Evolutionary conservation across 2,329 filamentous ascomycete species (phyloP), one percentile per base, ranked within the genome.

Genomic region (Tolypocladium amazonense): DNA sequence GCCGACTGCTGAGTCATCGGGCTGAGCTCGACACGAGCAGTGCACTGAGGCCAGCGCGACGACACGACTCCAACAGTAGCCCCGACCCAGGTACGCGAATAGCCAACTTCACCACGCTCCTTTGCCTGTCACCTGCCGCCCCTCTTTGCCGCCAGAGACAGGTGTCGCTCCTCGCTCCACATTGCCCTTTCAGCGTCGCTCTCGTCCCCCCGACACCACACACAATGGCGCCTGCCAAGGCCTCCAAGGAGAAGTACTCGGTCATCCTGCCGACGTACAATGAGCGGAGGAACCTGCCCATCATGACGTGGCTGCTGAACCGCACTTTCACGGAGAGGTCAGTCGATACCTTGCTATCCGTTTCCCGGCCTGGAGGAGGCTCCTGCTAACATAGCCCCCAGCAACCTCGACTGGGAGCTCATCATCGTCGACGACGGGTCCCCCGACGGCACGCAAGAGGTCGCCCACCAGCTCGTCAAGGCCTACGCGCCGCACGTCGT

Each of bases 221-320:
- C 65, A 66, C 66, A 67, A 84, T 84, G 81, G 79, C 80, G 60
- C 72, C 76, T 58, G 67, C 68, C 58, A 79, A 77, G 67, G 62
- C 67, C 43, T 62, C 69, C 57, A 74, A 75, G 68, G 70, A 94
- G 82, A 96, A 93, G 78, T 99, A 97, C 83, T 96, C 93, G 66
- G 88, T 99, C 72, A 93, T 99, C 72, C 86, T 99, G 65, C 94
- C 94, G 60, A 99, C 94, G 63, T 99, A 96, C 85, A 97, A 99
- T 76, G 94, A 99, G 84, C 90, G 94, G 72, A 87, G 87, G 75
- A 99, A 99, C 79, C 86, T 99, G 66, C 94, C 94, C 70, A 94
- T 99, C 74, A 91, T 97, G 72, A 85, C 88, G 70, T 97, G 92
- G 90, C 80, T 99, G 75, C 83, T 99, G 66, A 90, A 96, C 79